Conservation (phyloP, 1,139 yeast species). For the Saccharomyces hybrid region DNA sequence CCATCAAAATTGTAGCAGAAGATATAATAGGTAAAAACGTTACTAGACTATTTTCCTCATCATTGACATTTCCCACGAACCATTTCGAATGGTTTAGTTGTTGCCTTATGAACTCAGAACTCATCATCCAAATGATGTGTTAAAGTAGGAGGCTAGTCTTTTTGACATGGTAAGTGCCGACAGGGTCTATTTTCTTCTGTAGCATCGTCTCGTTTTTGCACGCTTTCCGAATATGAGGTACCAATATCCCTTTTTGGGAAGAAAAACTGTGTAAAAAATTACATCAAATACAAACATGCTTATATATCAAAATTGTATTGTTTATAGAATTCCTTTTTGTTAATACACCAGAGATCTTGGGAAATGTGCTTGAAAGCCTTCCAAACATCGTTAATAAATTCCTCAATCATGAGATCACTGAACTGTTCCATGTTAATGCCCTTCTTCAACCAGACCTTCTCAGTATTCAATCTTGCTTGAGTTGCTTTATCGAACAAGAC, state of each 20-base stretch:
- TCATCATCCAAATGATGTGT: not conserved
- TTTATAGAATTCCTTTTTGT: not conserved
- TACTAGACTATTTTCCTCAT: not conserved
- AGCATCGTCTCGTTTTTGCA: not conserved
- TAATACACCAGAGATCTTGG: slow-evolving; percentile 1
- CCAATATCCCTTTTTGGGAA: not conserved
- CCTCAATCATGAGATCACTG: slow-evolving; percentile 10
- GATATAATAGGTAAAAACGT: not conserved
- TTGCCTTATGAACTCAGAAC: not conserved
- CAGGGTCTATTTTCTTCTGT: not conserved
- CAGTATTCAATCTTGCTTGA: slow-evolving; percentile 14
- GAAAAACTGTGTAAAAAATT: slow-evolving; percentile 5
- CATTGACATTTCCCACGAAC: not conserved
- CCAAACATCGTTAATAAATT: slow-evolving; percentile 9
- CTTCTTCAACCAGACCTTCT: slow-evolving; percentile 9
- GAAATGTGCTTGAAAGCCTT: not conserved
- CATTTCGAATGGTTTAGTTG: not conserved
- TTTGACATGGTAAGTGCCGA: not conserved
- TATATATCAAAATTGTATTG: not conserved
- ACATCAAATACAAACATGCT: slow-evolving; percentile 15
- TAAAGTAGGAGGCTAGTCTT: too few relatives aligned
- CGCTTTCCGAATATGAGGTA: not conserved
- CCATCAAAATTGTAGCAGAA: not conserved
- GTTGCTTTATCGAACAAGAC: slow-evolving; percentile 17
- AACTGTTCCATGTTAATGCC: slow-evolving; percentile 11